Evolutionary conservation across 352 stramenopile species (phyloP).

Genomic region (Phytophthora cryptogea): DNA sequence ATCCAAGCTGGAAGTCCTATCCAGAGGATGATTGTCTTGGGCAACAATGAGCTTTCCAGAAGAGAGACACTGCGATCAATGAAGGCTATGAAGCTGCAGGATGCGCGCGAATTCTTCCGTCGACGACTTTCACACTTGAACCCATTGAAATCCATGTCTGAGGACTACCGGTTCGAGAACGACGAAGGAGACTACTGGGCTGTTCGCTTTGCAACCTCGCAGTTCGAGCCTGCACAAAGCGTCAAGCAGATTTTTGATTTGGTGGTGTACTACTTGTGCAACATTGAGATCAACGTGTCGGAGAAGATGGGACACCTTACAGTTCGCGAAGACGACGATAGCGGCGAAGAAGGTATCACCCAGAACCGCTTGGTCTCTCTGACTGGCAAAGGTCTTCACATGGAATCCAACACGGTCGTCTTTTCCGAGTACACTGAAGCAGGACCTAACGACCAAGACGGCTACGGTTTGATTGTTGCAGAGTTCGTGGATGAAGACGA

Average conservation of each 20-base stretch:
- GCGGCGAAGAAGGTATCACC: conserved; percentile 22
- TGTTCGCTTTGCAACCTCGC: conserved; percentile 30
- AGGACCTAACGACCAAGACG: conserved; percentile 9
- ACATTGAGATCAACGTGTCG: conserved; percentile 47
- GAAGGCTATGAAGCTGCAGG: conserved; percentile 29
- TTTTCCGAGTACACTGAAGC: conserved; percentile 31
- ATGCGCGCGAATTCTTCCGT: conserved; percentile 23
- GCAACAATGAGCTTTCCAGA: conserved; percentile 19
- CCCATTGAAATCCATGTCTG: conserved; percentile 29
- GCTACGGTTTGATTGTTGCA: conserved; percentile 30
- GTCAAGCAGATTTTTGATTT: conserved; percentile 46
- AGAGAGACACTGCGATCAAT: conserved; percentile 14
- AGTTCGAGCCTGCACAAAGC: conserved; percentile 29
- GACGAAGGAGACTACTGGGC: conserved; percentile 33
- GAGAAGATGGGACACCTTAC: conserved; percentile 40
- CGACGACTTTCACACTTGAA: conserved; percentile 25
- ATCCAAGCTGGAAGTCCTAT: conserved; percentile 39
- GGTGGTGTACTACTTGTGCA: conserved; percentile 38
- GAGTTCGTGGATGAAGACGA: conserved; percentile 47
- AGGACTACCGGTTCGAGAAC: conserved; percentile 39
- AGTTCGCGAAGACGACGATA: conserved; percentile 46
- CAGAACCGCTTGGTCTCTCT: conserved; percentile 35
- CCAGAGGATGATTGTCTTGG: conserved; percentile 28
- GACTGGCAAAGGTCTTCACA: conserved; percentile 32
- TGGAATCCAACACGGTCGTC: conserved; percentile 40